Conservation (phyloP, 139 green algal genomes). For the Coccomyxa sp. region DNA sequence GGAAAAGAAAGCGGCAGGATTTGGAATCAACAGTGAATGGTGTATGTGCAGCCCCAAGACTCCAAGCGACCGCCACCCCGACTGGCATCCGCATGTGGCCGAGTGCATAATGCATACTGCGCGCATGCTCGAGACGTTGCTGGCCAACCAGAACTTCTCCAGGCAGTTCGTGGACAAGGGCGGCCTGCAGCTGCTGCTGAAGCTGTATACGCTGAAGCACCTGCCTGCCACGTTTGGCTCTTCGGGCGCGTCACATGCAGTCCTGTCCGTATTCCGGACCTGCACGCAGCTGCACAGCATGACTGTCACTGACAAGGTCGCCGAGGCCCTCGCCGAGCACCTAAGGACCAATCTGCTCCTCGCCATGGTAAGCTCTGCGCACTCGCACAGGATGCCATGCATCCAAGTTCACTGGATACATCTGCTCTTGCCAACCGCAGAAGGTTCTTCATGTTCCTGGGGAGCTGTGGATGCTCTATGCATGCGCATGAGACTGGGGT, state of each 20-base stretch:
- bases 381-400: neutral
- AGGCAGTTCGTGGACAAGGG: conserved; percentile 71
- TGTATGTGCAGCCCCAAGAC: neutral
- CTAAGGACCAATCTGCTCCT: conserved; percentile 26
- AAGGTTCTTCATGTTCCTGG: too few relatives aligned
- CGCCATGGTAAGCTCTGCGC: conserved; percentile 5
- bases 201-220: conserved; percentile 71
- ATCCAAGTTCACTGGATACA: too few relatives aligned
- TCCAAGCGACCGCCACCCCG: neutral
- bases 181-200: conserved; percentile 69
- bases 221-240: conserved; percentile 75
- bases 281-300: conserved; percentile 33
- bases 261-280: conserved; percentile 72
- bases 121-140: conserved; percentile 80
- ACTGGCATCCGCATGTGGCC: conserved; percentile 44
- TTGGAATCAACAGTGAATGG: neutral
- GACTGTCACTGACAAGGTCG: conserved; percentile 25
- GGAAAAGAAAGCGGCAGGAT: too few relatives aligned
- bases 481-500: too few relatives aligned
- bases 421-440: too few relatives aligned
- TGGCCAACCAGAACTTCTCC: conserved; percentile 48
- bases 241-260: conserved; percentile 61
- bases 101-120: conserved; percentile 67
- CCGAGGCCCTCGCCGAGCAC: conserved; percentile 22
- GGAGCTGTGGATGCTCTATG: too few relatives aligned